Conservation (phyloP, 805 yeast genomes). For the Vanderwaltozyma polyspora region DNA sequence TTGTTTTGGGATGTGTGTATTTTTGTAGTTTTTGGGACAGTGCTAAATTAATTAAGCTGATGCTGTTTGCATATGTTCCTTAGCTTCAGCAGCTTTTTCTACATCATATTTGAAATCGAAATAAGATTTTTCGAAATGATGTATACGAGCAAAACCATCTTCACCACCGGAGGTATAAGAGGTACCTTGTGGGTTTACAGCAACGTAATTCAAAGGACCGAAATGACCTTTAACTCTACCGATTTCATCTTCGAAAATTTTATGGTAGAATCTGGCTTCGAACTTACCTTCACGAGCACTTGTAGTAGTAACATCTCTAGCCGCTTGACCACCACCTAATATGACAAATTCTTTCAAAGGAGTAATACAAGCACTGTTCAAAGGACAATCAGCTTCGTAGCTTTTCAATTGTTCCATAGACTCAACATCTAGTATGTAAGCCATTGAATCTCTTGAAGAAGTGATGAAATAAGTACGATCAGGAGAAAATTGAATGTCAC, state of each 20-base stretch:
- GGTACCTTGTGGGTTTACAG: slow-evolving; percentile 88
- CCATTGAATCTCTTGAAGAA: slow-evolving; percentile 82
- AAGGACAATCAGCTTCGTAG: slow-evolving; percentile 80
- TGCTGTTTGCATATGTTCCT: slow-evolving; percentile 23
- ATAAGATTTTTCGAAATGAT: slow-evolving; percentile 84
- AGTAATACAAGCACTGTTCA: slow-evolving; percentile 91
- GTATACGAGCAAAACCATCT: slow-evolving; percentile 94
- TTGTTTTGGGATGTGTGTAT: no score
- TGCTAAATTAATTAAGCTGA: neutral
- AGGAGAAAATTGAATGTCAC: slow-evolving; percentile 82
- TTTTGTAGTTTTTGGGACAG: no score
- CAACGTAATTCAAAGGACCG: slow-evolving; percentile 93
- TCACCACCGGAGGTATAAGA: slow-evolving; percentile 97
- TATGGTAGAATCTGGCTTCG: slow-evolving; percentile 93
- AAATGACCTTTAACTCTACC: slow-evolving; percentile 98
- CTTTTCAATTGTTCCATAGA: slow-evolving; percentile 60
- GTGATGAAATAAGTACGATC: slow-evolving; percentile 87
- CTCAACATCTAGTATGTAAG: slow-evolving; percentile 69
- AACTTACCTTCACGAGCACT: slow-evolving; percentile 88
- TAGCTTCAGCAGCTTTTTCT: slow-evolving; percentile 61
- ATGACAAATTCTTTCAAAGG: slow-evolving; percentile 86
- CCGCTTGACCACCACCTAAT: slow-evolving; percentile 99
- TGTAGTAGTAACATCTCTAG: slow-evolving; percentile 96
- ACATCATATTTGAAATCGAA: slow-evolving; percentile 89
- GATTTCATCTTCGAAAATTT: slow-evolving; percentile 87